Percentiles rank a stretch among this genome's conserved stretches.
Conservation (phyloP, 495 filamentous ascomycete genomes). For the Tuber borchii region DNA sequence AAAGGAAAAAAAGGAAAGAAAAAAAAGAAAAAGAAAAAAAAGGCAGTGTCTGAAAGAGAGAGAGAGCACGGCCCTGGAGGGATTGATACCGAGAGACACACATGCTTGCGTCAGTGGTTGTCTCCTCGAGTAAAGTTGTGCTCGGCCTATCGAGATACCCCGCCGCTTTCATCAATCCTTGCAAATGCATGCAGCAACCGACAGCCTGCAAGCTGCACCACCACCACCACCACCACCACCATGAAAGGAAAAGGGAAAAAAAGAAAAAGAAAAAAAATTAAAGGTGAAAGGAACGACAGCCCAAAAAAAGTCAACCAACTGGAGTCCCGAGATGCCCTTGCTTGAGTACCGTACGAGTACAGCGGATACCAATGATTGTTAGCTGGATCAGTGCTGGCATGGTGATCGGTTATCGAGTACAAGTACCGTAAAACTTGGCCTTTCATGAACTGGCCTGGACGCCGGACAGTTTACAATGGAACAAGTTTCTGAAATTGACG, state of each 20-base stretch:
- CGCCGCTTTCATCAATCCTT: constrained; percentile 25
- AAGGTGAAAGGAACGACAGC: neutral
- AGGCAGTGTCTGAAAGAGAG: neutral
- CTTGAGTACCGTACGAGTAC: neutral
- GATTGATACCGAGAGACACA: constrained; percentile 23
- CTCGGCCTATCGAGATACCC: constrained; percentile 28
- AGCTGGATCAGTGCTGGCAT: neutral
- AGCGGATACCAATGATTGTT: neutral
- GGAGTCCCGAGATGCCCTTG: neutral
- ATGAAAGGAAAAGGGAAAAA: constrained; percentile 24
- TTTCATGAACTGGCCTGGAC: no score
- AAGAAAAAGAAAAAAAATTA: neutral
- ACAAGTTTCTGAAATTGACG: no score
- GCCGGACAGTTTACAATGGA: no score
- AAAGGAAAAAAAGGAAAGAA: constrained; percentile 13
- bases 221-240: constrained; percentile 23
- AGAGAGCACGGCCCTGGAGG: neutral
- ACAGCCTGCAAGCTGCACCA: constrained; percentile 19
- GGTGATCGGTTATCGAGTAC: neutral
- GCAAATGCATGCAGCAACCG: constrained; percentile 28
- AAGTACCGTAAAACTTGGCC: no score
- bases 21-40: constrained; percentile 2
- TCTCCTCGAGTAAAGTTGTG: constrained; percentile 19
- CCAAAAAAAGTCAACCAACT: neutral
- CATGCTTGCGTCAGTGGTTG: constrained; percentile 38